Evolutionary conservation across 192 early-diverging fungal genomes (phyloP), one percentile per base, ranked within the genome.

Genomic region (Backusella parvicylindrica): DNA sequence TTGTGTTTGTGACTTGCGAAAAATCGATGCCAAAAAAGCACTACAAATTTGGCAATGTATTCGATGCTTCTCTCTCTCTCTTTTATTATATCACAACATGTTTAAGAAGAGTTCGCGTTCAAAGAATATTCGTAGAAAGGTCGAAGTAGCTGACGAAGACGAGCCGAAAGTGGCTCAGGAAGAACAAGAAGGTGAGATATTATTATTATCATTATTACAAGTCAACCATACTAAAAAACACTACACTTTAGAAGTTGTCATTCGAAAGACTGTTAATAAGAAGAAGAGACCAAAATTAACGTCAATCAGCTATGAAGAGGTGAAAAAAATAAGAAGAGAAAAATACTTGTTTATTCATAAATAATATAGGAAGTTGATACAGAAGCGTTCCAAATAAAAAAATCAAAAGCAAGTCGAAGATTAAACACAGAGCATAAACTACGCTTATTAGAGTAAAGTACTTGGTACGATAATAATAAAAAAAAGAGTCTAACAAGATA

Each of bases 311-410:
- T 81, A 74, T 65, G 75, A 73, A 33, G 66, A 64, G 40, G 72
- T 66, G 47, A 43, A 49, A 37, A 1, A 3, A 32, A 49, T 49
- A 49, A 16, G 15, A 21, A 43, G 33, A 28, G 9, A 11, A 6
- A 23, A 47, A 12, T 65, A 18, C 6, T 26, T 41, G 26, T 37
- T 26, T 26, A 36, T 4, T 8, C 18, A n/a, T 12, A 32, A 28
- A 63, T n/a, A 26, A 43, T 68, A 60, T 64, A 81, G 38, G 77
- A 82, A 68, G 82, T 74, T 6, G 50, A 82, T 16, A 81, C 75
- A 12, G 81, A 79, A 26, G 77, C 72, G 7, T 85, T 87, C 70
- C 76, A 85, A 63, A 60, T 87, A 6, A 83, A 87, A 72, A 87
- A 87, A 35, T 81, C 70, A 15, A 81, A 81, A 12, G 84, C 84